Conservation (phyloP, 306 rosid species). For the Argentina anserina region DNA sequence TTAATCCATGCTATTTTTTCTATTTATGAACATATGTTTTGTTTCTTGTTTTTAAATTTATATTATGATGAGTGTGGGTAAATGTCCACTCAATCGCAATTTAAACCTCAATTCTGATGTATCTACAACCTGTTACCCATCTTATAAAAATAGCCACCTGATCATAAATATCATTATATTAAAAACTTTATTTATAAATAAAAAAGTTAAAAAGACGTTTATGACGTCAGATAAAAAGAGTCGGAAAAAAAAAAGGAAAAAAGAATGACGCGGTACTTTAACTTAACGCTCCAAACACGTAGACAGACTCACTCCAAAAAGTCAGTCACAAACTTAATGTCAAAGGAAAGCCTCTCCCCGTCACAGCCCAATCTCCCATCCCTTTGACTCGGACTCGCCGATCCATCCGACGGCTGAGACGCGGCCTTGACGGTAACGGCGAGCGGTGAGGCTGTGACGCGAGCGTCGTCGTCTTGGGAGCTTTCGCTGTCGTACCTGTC, state of each 20-base stretch:
- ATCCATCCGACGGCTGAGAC: not conserved
- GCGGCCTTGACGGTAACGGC: not conserved
- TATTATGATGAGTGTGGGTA: too few species aligned
- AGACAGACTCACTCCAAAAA: not conserved
- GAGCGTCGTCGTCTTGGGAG: not conserved
- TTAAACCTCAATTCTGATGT: too few species aligned
- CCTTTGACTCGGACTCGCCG: not conserved
- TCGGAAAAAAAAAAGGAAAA: not conserved
- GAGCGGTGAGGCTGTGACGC: not conserved
- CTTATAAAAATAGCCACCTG: not conserved
- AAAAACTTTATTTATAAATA: not conserved
- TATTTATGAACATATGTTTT: too few species aligned
- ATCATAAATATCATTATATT: not conserved
- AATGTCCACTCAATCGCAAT: too few species aligned
- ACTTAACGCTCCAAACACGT: not conserved
- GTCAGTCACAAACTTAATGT: not conserved
- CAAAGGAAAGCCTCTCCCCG: not conserved
- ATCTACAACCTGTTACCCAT: not conserved
- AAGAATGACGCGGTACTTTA: not conserved
- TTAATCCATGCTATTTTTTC: too few species aligned
- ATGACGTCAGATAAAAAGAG: not conserved
- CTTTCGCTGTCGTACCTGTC: constrained; percentile 23
- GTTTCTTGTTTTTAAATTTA: too few species aligned
- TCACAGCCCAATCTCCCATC: not conserved
- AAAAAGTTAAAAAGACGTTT: not conserved